Percentiles rank a stretch among this genome's conserved stretches.
phyloP scores from a whole-genome alignment of 2,329 filamentous ascomycete genomes.

The Cladophialophora chaetospira region DNA sequence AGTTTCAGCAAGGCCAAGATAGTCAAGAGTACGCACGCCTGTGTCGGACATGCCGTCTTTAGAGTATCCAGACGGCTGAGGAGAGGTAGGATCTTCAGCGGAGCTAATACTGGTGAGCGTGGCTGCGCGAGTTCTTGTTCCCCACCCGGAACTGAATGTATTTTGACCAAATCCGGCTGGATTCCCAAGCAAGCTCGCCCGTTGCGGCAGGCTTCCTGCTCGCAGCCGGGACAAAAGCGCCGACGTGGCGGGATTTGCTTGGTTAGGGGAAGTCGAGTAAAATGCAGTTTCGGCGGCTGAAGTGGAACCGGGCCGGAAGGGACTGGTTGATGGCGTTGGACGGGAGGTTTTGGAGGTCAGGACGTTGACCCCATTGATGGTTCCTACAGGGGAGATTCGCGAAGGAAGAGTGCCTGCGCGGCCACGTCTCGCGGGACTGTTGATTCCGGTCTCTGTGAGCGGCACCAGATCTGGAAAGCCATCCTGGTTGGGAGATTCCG shows the following conservation, averaged over 20 bases:
- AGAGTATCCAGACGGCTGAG: constrained; percentile 81
- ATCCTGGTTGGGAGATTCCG: constrained; percentile 88
- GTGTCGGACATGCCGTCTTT: constrained; percentile 81
- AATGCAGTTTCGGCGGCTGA: constrained; percentile 41
- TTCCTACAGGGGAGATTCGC: constrained; percentile 77
- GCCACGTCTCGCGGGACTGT: constrained; percentile 71
- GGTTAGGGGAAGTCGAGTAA: constrained; percentile 43
- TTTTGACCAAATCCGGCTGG: constrained; percentile 79
- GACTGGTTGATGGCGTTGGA: constrained; percentile 82
- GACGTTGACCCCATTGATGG: constrained; percentile 58
- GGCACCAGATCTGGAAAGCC: constrained; percentile 89
- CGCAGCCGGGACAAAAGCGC: constrained; percentile 80
- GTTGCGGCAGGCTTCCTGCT: constrained; percentile 92
- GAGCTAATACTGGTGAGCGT: constrained; percentile 90
- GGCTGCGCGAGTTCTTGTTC: constrained; percentile 78
- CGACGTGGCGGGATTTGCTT: constrained; percentile 62
- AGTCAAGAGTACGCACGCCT: constrained; percentile 91
- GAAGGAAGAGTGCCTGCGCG: constrained; percentile 96
- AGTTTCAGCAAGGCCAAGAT: constrained; percentile 90
- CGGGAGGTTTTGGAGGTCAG: constrained; percentile 76
- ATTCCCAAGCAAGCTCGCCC: constrained; percentile 66
- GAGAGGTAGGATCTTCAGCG: constrained; percentile 82
- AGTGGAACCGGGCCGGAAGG: constrained; percentile 68
- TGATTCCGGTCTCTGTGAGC: constrained; percentile 65
- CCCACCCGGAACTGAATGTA: constrained; percentile 86